phyloP scores from a whole-genome alignment of 352 stramenopile genomes.

The Phytophthora ohioensis region DNA sequence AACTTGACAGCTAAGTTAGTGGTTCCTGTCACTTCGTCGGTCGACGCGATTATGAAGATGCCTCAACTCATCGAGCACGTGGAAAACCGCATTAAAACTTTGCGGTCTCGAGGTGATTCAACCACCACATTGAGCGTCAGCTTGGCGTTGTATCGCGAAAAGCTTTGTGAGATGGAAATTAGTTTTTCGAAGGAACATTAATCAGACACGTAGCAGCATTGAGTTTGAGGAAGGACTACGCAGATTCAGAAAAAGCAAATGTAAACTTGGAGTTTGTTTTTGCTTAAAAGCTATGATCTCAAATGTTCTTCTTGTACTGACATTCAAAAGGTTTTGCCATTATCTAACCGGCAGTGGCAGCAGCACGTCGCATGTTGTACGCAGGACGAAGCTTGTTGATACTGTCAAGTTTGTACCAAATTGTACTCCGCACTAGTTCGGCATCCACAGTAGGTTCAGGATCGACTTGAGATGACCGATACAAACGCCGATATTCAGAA shows the following conservation, averaged over 20 bases:
- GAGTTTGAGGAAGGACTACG: neutral
- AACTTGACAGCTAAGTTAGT: neutral
- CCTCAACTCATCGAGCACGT: slow-evolving; percentile 1
- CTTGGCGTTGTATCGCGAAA: slow-evolving; percentile 1
- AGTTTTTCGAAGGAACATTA: neutral
- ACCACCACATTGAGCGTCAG: neutral
- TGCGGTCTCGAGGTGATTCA: neutral
- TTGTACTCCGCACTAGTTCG: neutral
- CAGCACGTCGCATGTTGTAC: neutral
- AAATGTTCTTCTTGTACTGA: no score
- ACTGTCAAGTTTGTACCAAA: slow-evolving; percentile 3
- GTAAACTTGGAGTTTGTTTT: neutral
- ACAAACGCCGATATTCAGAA: slow-evolving; percentile 6
- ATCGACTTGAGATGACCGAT: neutral
- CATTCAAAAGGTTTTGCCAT: no score
- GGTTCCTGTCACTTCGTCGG: neutral
- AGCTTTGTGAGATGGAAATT: slow-evolving; percentile 6
- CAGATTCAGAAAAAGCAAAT: neutral
- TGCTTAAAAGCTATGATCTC: neutral
- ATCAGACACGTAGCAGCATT: neutral
- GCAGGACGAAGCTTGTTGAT: neutral
- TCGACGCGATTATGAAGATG: slow-evolving; percentile 4
- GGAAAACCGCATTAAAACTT: neutral
- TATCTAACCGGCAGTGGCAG: neutral
- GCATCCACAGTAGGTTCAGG: neutral